These are phyloP conservation scores for Trebouxia gelatinosa DNA, from an alignment of 163 green algal species.

Conservation along the genomic window DNA sequence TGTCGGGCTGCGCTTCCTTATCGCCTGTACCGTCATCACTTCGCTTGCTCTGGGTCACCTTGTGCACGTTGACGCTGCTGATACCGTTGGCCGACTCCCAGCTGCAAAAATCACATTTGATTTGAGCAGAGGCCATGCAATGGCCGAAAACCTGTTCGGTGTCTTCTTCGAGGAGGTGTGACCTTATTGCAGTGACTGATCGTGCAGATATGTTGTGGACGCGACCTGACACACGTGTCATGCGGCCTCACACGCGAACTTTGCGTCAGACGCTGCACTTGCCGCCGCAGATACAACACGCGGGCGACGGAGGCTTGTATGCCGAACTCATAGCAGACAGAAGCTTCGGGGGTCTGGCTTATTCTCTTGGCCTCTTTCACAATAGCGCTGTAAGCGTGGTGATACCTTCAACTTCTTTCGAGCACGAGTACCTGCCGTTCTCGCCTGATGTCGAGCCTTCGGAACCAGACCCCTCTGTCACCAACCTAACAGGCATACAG, in stretches of 20 bases:
- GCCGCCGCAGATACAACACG: slow-evolving; percentile 48
- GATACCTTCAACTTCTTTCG: background rate
- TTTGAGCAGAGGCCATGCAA: background rate
- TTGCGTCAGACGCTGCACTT: no score
- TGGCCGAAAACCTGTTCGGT: slow-evolving; percentile 41
- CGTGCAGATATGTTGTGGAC: no score
- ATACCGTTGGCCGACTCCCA: no score
- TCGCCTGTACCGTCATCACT: no score
- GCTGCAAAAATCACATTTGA: slow-evolving; percentile 34
- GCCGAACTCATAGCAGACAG: slow-evolving; percentile 59
- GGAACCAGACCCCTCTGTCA: background rate
- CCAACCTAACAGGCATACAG: background rate
- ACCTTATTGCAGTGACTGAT: no score
- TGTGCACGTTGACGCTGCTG: no score
- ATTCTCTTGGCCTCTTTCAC: slow-evolving; percentile 28
- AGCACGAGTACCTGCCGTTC: background rate
- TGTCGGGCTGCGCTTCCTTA: no score
- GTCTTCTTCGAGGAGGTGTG: slow-evolving; percentile 60
- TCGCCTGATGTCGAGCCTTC: background rate
- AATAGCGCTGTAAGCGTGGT: background rate
- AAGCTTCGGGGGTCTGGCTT: slow-evolving; percentile 48
- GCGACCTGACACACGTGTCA: no score
- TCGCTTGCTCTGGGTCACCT: no score
- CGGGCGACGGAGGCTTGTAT: slow-evolving; percentile 59
- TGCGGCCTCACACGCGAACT: no score